Evolutionary conservation across 129 eudicot species (phyloP).

Genomic region (Arctium minus): DNA sequence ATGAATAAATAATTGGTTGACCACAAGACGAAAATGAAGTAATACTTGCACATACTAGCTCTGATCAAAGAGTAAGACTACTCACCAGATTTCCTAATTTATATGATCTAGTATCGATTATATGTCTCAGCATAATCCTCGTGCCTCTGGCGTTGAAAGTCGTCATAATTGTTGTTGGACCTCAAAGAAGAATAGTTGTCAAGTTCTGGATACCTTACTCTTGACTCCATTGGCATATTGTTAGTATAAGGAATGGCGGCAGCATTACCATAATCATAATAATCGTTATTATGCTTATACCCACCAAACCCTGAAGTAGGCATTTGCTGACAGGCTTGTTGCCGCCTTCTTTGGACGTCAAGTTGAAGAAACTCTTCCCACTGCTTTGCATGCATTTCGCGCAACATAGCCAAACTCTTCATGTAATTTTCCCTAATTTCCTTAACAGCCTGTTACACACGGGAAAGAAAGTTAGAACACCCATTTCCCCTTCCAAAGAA

Average conservation of each 20-base stretch:
- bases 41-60: constrained; percentile 8
- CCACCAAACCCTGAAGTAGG: constrained; percentile 53
- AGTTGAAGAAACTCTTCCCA: constrained; percentile 80
- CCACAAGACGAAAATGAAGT: constrained; percentile 1
- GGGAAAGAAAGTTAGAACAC: not conserved
- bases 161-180: constrained; percentile 45
- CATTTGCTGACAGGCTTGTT: constrained; percentile 44
- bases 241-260: constrained; percentile 36
- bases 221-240: constrained; percentile 53
- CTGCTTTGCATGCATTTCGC: constrained; percentile 61
- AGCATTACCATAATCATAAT: constrained; percentile 47
- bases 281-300: constrained; percentile 38
- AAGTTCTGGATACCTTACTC: constrained; percentile 52
- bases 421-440: constrained; percentile 59
- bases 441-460: constrained; percentile 46
- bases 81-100: constrained; percentile 51
- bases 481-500: not conserved
- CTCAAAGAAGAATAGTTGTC: constrained; percentile 60
- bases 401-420: constrained; percentile 43
- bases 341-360: constrained; percentile 56
- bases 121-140: constrained; percentile 60
- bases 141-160: constrained; percentile 66
- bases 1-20: not conserved
- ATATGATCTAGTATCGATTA: constrained; percentile 55
- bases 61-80: constrained; percentile 27